Base-by-base conservation (phyloP, 768 basidiomycete genomes). In the Naganishia onofrii region DNA sequence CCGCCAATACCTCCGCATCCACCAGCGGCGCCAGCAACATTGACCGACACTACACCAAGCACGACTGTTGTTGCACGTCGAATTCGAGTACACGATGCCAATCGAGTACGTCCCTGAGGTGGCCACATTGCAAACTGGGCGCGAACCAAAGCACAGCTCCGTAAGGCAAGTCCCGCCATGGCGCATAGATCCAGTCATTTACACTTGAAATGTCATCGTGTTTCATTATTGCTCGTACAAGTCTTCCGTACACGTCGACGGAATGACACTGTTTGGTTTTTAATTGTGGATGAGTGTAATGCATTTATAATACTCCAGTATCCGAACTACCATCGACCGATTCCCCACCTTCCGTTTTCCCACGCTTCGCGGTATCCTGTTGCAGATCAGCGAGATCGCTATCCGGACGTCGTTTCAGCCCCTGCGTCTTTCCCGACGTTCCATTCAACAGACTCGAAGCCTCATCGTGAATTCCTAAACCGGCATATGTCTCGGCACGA, bases 21-120 rank as follows among this genome's bases (percentile, higher is more conserved):
- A 1, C 65, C 57, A 28, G 71, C 34, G 80, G 23, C 84, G 19
- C 85, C 84, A 0, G 84, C 90, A 10, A 84, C 85, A 3, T 88
- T 90, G 75, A 91, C 88, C 13, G 77, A 77, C 54, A 82, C 89
- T 19, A 87, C 26, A 84, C 34, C 53, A 6, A 54, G 52, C 15
- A 84, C 17, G 85, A 87, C 0, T 3, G 28, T 55, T 67, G 74
- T 69, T 38, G 82, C 80, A 26, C 80, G 88, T 21, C 82, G n/a
- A n/a, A n/a, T n/a, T n/a, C n/a, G n/a, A n/a, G n/a, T n/a, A n/a
- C n/a, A n/a, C n/a, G n/a, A n/a, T n/a, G n/a, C n/a, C n/a, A n/a
- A n/a, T n/a, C n/a, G n/a, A n/a, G n/a, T n/a, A n/a, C n/a, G n/a
- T n/a, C n/a, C n/a, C n/a, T n/a, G n/a, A n/a, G n/a, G n/a, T n/a